Evolutionary conservation across 164 flowering plant species (phyloP), one percentile per base, ranked within the genome.

Genomic region (Stephania yunnanensis): DNA sequence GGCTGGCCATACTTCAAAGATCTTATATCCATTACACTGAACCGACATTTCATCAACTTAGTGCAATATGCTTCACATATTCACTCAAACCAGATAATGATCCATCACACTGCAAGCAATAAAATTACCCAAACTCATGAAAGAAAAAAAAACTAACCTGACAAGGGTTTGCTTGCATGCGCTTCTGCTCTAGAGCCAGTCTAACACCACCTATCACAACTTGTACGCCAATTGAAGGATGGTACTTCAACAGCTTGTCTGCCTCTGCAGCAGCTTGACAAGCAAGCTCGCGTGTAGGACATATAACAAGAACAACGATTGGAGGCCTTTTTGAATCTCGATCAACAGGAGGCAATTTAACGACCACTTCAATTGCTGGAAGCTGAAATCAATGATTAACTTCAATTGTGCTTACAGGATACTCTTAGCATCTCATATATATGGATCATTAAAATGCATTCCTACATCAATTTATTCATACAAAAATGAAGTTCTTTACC

Each of bases 271-370:
- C 89, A 82, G 97, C 97, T 85, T 96, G 99, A 81, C 72, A 83
- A 52, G 98, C 99, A 78, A 96, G 97, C 85, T 96, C 99, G 70
- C 99, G 82, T 25, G 99, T 96, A 76, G 99, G 99, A 85, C 99
- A 96, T 73, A 96, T 84, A 44, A 96, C 87, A 77, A 96, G 97
- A 64, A 94, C 98, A 81, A 76, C 67, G 74, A 96, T 87, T 42
- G 98, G 96, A 45, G 93, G 84, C 61, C 89, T 82, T 83, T 83
- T 94, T 76, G 89, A 86, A 80, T 92, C 97, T 75, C 89, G 91
- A 71, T 42, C 86, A 75, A 70, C 66, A 52, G 93, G 84, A 74
- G 92, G 87, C 46, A 87, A 83, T 45, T 91, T 91, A 72, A 78
- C 82, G 20, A 96, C 82, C 25, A 81, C 86, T 87, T 96, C 99